These are phyloP conservation scores for Phalaenopsis hybrid DNA, from an alignment of 116 monocot genomes.

Conservation along the genomic window DNA sequence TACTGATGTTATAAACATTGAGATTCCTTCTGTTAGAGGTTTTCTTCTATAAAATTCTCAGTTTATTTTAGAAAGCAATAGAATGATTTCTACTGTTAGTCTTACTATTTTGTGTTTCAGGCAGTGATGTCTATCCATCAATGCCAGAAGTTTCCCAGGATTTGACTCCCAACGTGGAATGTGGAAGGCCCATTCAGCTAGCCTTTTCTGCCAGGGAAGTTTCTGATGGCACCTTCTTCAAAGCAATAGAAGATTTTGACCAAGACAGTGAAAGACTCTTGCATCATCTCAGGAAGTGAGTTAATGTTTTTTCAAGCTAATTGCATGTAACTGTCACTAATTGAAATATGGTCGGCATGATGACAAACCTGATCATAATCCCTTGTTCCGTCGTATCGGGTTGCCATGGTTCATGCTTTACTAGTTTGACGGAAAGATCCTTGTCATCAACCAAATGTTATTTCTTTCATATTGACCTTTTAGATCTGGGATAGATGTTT, in stretches of 20 bases:
- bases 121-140: constrained; percentile 64
- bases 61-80: background rate
- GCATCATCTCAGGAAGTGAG: constrained; percentile 78
- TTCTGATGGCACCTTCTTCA: constrained; percentile 91
- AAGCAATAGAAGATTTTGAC: constrained; percentile 88
- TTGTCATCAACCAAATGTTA: no score
- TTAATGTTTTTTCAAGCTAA: background rate
- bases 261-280: constrained; percentile 62
- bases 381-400: no score
- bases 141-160: constrained; percentile 42
- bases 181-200: constrained; percentile 61
- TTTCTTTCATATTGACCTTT: no score
- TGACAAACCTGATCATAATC: no score
- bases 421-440: no score
- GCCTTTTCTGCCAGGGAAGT: constrained; percentile 85
- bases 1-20: constrained; percentile 74
- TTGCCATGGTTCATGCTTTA: no score
- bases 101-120: constrained; percentile 30
- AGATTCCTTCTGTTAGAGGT: constrained; percentile 78
- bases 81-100: background rate
- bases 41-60: constrained; percentile 9
- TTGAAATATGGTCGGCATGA: background rate
- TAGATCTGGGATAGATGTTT: no score
- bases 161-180: constrained; percentile 48
- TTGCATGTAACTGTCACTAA: background rate